Percentiles rank a stretch among this genome's conserved stretches.
These are phyloP conservation scores for Priceomyces melissophilus DNA, from an alignment of 805 yeast genomes.

Conservation along the genomic window DNA sequence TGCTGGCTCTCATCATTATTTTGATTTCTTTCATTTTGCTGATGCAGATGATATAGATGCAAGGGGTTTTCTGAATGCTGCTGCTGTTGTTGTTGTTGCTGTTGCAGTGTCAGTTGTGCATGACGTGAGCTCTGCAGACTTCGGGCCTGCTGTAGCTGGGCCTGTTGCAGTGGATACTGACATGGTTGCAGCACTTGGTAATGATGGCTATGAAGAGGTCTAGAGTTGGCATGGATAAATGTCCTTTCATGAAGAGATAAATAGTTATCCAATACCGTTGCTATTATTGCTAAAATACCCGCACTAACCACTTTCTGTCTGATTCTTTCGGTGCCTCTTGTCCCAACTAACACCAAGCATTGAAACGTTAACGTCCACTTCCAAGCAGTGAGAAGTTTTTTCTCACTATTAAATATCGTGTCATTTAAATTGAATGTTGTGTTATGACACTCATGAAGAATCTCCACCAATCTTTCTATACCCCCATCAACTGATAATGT, in stretches of 20 bases:
- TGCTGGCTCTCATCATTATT: neutral
- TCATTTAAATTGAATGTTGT: slow-evolving; percentile 26
- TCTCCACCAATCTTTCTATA: slow-evolving; percentile 79
- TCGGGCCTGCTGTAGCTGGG: slow-evolving; percentile 2
- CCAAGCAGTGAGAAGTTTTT: slow-evolving; percentile 75
- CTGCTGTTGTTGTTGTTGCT: slow-evolving; percentile 14
- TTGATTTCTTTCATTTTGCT: slow-evolving; percentile 4
- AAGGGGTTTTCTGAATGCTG: slow-evolving; percentile 15
- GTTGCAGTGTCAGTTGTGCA: slow-evolving; percentile 2
- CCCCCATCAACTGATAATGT: slow-evolving; percentile 90
- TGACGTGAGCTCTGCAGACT: neutral
- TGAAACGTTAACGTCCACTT: slow-evolving; percentile 96
- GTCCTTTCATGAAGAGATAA: slow-evolving; percentile 43
- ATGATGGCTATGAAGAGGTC: slow-evolving; percentile 6
- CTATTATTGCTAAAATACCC: slow-evolving; percentile 85
- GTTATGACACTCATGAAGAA: slow-evolving; percentile 73
- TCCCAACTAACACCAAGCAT: slow-evolving; percentile 85
- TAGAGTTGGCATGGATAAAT: slow-evolving; percentile 30
- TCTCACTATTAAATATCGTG: slow-evolving; percentile 34
- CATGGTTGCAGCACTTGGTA: slow-evolving; percentile 1
- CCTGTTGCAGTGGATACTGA: slow-evolving; percentile 5
- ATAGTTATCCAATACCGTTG: slow-evolving; percentile 89
- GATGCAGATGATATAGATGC: slow-evolving; percentile 6
- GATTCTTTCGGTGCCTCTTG: slow-evolving; percentile 86
- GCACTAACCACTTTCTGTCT: slow-evolving; percentile 86